Percentiles rank a stretch among this genome's conserved stretches.
These are phyloP conservation scores for Cutaneotrichosporon mucoides DNA, from an alignment of 1,284 basidiomycete genomes.

Conservation along the genomic window DNA sequence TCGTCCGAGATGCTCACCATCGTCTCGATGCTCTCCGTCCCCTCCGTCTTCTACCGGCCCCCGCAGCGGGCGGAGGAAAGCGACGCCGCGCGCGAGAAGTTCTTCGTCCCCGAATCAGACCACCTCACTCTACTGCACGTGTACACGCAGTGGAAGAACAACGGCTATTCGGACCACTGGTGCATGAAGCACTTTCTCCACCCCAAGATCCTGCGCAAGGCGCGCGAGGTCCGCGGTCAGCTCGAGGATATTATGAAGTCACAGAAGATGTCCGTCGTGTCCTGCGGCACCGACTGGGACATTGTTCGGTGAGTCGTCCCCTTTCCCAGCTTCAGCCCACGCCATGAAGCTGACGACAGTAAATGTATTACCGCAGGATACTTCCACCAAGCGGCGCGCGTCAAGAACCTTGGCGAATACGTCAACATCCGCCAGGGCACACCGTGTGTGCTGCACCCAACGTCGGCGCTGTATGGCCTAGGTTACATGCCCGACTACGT, in stretches of 20 bases:
- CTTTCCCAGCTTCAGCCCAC: too few species aligned
- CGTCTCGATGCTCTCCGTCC: slow-evolving; percentile 97
- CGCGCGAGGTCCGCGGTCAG: slow-evolving; percentile 91
- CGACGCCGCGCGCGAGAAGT: slow-evolving; percentile 95
- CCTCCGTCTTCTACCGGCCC: slow-evolving; percentile 92
- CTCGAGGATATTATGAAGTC: slow-evolving; percentile 98
- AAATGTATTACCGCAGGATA: slow-evolving; percentile 98
- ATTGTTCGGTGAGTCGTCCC: slow-evolving; percentile 62
- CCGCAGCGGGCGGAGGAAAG: slow-evolving; percentile 94
- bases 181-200: slow-evolving; percentile 91
- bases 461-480: slow-evolving; percentile 90
- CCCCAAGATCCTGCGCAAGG: slow-evolving; percentile 90
- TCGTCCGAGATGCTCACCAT: slow-evolving; percentile 96
- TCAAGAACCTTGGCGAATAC: slow-evolving; percentile 98
- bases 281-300: slow-evolving; percentile 94
- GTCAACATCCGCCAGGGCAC: slow-evolving; percentile 91
- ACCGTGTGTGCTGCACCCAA: slow-evolving; percentile 71
- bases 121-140: slow-evolving; percentile 94
- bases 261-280: slow-evolving; percentile 88
- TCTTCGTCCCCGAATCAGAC: slow-evolving; percentile 96
- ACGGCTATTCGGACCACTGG: slow-evolving; percentile 91
- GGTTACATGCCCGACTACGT: slow-evolving; percentile 97
- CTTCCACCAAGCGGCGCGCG: slow-evolving; percentile 97
- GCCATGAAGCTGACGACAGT: slow-evolving; percentile 51
- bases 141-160: slow-evolving; percentile 96